These are phyloP conservation scores for Conticribra guillardii DNA, from an alignment of 108 stramenopile genomes.

Conservation along the genomic window DNA sequence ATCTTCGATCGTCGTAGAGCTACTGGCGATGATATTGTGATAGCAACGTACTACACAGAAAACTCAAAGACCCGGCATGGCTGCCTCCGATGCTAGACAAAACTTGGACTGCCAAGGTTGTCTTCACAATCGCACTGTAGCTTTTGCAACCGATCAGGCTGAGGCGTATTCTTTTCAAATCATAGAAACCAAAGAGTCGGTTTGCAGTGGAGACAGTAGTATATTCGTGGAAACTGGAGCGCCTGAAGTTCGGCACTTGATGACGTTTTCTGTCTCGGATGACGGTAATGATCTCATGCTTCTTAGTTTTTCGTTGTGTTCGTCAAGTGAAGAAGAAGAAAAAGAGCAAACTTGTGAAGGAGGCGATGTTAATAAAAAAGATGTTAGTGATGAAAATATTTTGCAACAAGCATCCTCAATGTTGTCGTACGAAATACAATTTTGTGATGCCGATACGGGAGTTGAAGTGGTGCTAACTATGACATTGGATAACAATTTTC, in stretches of 20 bases:
- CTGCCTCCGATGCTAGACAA: too few relatives aligned
- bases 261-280: conserved; percentile 1
- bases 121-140: too few relatives aligned
- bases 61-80: too few relatives aligned
- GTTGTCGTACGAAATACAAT: too few relatives aligned
- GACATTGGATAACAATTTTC: too few relatives aligned
- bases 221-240: conserved; percentile 11
- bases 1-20: too few relatives aligned
- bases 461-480: too few relatives aligned
- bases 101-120: too few relatives aligned
- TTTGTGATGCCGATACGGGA: too few relatives aligned
- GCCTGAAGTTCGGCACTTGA: conserved; percentile 4
- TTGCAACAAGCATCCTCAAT: not conserved
- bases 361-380: too few relatives aligned
- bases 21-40: too few relatives aligned
- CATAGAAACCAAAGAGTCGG: conserved; percentile 4
- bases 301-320: conserved; percentile 3
- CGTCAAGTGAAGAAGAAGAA: not conserved
- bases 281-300: not conserved
- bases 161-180: conserved; percentile 1
- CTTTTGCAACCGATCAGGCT: not conserved
- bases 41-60: too few relatives aligned
- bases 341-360: not conserved
- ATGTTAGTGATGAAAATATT: not conserved
- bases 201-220: conserved; percentile 1